phyloP scores from a whole-genome alignment of 441 rosid genomes.

The Sinapis alba region DNA sequence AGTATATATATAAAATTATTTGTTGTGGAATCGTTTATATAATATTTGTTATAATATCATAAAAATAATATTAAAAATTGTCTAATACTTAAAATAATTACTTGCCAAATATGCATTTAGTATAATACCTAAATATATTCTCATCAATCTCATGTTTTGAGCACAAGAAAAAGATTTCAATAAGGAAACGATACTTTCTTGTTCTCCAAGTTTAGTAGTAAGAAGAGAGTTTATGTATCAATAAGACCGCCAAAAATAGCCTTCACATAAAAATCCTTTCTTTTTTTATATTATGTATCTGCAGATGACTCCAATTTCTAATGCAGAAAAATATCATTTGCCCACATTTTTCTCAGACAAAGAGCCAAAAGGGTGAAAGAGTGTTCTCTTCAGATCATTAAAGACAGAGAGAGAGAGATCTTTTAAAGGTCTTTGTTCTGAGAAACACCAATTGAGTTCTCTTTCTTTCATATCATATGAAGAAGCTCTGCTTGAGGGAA shows the following conservation, averaged over 20 bases:
- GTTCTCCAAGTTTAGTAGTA: not conserved
- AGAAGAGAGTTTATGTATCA: constrained; percentile 10
- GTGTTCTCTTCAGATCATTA: constrained; percentile 21
- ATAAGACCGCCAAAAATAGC: constrained; percentile 5
- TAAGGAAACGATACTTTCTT: not conserved
- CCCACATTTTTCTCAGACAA: constrained; percentile 16
- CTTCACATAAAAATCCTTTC: constrained; percentile 14
- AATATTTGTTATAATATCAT: too few relatives aligned
- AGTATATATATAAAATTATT: too few relatives aligned
- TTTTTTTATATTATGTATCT: not conserved
- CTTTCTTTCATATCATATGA: constrained; percentile 37
- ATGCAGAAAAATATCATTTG: constrained; percentile 28
- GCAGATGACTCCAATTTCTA: constrained; percentile 10
- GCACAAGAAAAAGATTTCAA: not conserved
- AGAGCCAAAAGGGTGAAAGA: not conserved
- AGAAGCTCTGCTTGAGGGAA: constrained; percentile 97
- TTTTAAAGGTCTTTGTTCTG: constrained; percentile 24
- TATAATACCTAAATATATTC: not conserved
- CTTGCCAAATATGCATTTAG: not conserved
- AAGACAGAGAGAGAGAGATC: constrained; percentile 2
- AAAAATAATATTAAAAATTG: too few relatives aligned
- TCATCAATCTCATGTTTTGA: not conserved
- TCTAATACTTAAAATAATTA: too few relatives aligned
- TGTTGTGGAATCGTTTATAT: too few relatives aligned
- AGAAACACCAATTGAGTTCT: constrained; percentile 29